Evolutionary conservation across 2,329 filamentous ascomycete species (phyloP).

Genomic region (Ceratocystiopsis brevicomis): DNA sequence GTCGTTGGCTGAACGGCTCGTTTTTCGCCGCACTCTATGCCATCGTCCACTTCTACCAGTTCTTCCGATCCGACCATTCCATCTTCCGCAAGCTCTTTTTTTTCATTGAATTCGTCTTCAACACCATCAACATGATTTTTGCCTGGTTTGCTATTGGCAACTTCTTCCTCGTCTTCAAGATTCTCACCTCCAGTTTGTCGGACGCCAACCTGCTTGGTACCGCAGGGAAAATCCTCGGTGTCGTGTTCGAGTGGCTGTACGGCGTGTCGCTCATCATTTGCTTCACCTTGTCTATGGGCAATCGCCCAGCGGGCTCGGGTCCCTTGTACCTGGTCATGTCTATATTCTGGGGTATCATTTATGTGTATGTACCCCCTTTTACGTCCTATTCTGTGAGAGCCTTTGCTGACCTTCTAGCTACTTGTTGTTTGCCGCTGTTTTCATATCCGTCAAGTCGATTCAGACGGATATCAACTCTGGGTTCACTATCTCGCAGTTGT

Average conservation of each 20-base stretch:
- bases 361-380: conserved; percentile 43
- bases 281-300: conserved; percentile 86
- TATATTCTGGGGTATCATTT: conserved; percentile 93
- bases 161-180: conserved; percentile 98
- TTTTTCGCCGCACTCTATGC: conserved; percentile 97
- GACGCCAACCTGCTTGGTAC: conserved; percentile 49
- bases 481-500: conserved; percentile 55
- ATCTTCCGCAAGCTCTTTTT: conserved; percentile 75
- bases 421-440: conserved; percentile 85
- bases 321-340: conserved; percentile 93
- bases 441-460: conserved; percentile 78
- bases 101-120: conserved; percentile 82
- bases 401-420: conserved; percentile 32
- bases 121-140: conserved; percentile 92
- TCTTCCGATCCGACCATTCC: conserved; percentile 85
- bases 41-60: conserved; percentile 85
- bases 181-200: conserved; percentile 74
- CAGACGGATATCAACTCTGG: conserved; percentile 47
- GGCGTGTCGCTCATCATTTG: conserved; percentile 81
- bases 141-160: conserved; percentile 98
- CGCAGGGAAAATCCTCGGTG: conserved; percentile 60
- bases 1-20: conserved; percentile 92
- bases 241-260: conserved; percentile 93
- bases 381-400: neutral
- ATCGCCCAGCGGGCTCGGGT: conserved; percentile 84